These are phyloP conservation scores for Phytophthora colocasiae DNA, from an alignment of 352 stramenopile genomes.

Conservation along the genomic window DNA sequence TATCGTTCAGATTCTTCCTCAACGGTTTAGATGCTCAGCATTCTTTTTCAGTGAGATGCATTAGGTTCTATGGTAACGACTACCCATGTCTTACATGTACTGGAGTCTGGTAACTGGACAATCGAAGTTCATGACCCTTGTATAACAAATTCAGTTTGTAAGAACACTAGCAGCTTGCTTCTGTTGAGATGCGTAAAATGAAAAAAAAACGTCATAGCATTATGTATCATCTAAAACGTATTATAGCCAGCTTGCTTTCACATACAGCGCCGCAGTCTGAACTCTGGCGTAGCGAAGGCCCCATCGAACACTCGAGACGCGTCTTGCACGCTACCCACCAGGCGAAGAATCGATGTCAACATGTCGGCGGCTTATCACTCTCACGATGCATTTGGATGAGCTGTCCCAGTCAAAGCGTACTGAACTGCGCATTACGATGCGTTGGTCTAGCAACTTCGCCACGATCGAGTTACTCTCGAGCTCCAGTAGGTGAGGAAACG, in stretches of 20 bases:
- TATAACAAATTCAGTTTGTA: too few species aligned
- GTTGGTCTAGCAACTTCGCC: slow-evolving; percentile 3
- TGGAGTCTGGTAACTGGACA: too few species aligned
- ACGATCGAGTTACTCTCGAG: not conserved
- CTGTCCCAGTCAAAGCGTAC: slow-evolving; percentile 15
- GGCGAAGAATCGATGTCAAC: slow-evolving; percentile 6
- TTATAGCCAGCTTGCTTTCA: not conserved
- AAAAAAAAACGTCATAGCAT: too few species aligned
- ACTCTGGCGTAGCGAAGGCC: slow-evolving; percentile 4
- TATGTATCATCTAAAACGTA: slow-evolving; percentile 1
- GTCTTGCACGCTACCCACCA: slow-evolving; percentile 10
- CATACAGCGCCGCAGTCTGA: not conserved
- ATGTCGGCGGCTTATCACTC: slow-evolving; percentile 11
- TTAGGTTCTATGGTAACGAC: too few species aligned
- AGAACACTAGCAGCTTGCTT: too few species aligned
- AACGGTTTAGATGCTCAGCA: too few species aligned
- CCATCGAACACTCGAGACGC: slow-evolving; percentile 10
- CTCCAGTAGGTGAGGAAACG: slow-evolving; percentile 5
- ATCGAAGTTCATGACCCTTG: too few species aligned
- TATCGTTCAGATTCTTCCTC: too few species aligned
- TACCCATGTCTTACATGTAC: too few species aligned
- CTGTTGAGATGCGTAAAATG: too few species aligned
- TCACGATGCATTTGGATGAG: not conserved
- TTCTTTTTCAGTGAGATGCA: too few species aligned
- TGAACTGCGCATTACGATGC: slow-evolving; percentile 12